A percentile compares a stretch with the other conserved stretches of the same genome.
Conservation (phyloP, 176 grass and related monocot genomes). For the Musa beccarii region DNA sequence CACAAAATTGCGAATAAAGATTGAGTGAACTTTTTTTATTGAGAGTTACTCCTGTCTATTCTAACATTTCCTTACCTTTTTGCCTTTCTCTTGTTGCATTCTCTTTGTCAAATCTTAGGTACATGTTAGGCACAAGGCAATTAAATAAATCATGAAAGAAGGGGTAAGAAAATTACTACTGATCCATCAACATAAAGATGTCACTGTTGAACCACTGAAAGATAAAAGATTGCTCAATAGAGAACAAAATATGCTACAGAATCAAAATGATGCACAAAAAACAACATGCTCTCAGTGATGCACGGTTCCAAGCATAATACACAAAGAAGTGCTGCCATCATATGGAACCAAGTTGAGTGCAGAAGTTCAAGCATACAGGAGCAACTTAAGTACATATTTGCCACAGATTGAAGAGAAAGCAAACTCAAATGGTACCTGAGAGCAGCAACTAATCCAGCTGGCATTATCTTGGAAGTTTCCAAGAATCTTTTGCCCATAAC, state of each 20-base stretch:
- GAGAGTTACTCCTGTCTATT: no score
- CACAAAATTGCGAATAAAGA: not conserved
- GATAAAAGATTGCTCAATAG: not conserved
- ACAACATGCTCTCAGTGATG: not conserved
- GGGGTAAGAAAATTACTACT: not conserved
- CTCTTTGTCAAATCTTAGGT: not conserved
- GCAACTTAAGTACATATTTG: not conserved
- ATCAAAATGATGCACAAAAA: not conserved
- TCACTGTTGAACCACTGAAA: not conserved
- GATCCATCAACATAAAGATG: not conserved
- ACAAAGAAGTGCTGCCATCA: not conserved
- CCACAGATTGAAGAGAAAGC: not conserved
- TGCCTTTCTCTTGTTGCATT: not conserved
- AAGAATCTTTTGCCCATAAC: constrained; percentile 66
- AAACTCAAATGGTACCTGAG: constrained; percentile 38
- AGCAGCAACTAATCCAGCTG: constrained; percentile 63
- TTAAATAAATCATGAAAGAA: not conserved
- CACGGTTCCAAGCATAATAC: not conserved
- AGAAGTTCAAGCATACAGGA: not conserved
- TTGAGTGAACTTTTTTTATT: not conserved
- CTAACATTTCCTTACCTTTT: not conserved
- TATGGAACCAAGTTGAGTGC: not conserved
- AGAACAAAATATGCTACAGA: no score
- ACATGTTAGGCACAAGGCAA: not conserved
- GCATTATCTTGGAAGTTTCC: constrained; percentile 81